Conservation (phyloP, 164 flowering plant species). For the Aristolochia contorta region DNA sequence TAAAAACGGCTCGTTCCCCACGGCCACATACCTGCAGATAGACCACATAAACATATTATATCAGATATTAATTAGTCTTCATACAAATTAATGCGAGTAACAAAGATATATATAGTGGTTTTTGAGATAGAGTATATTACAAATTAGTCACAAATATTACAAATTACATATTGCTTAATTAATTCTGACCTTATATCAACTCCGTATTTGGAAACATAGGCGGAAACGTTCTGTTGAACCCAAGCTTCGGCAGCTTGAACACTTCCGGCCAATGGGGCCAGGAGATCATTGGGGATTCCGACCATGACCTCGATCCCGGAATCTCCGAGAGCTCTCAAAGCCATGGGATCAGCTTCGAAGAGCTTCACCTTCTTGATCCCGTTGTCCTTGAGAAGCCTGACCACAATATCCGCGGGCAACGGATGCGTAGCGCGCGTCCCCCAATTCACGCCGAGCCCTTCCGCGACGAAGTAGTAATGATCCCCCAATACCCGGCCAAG, state of each 20-base stretch:
- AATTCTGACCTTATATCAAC: conserved; percentile 66
- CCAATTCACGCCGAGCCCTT: conserved; percentile 71
- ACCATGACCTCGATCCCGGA: conserved; percentile 84
- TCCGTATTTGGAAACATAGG: conserved; percentile 50
- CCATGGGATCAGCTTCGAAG: conserved; percentile 74
- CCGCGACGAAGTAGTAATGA: conserved; percentile 13
- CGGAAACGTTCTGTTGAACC: conserved; percentile 73
- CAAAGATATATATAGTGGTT: too few species aligned
- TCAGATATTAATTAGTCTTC: too few species aligned
- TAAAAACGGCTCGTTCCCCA: conserved; percentile 93
- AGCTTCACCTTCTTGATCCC: conserved; percentile 87
- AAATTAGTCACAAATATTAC: too few species aligned
- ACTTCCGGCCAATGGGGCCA: conserved; percentile 51
- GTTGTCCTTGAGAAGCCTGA: conserved; percentile 69
- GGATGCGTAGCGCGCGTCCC: conserved; percentile 65
- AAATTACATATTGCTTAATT: too few species aligned
- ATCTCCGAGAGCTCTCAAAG: conserved; percentile 58
- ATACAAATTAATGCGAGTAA: too few species aligned
- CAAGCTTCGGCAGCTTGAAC: conserved; percentile 52
- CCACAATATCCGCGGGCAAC: conserved; percentile 53
- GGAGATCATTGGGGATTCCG: conserved; percentile 80
- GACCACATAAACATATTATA: too few species aligned
- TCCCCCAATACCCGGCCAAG: conserved; percentile 7
- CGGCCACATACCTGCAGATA: conserved; percentile 80
- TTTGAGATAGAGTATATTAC: too few species aligned